These are phyloP conservation scores for Breviolum minutum DNA, from an alignment of 73 alveolate species.

Conservation along the genomic window DNA sequence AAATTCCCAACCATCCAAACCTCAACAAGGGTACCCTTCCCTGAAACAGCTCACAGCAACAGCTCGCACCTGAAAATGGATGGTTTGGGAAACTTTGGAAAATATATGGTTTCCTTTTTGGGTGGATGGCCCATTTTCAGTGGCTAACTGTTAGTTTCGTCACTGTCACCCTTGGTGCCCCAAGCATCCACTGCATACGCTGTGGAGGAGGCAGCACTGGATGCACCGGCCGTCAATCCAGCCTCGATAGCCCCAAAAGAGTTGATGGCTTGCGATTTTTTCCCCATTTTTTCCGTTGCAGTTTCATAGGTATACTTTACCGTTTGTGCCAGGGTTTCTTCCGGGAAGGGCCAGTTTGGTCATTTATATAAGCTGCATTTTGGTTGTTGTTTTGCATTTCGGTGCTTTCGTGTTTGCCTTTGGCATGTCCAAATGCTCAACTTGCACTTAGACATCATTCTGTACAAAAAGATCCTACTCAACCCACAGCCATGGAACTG, in stretches of 20 bases:
- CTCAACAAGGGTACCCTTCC: too few species aligned
- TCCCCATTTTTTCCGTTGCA: not conserved
- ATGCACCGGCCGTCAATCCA: constrained; percentile 66
- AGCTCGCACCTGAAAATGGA: too few species aligned
- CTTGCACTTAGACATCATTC: not conserved
- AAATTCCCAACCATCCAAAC: too few species aligned
- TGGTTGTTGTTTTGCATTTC: not conserved
- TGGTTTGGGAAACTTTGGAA: too few species aligned
- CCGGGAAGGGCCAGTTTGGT: not conserved
- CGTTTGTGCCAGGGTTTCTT: not conserved
- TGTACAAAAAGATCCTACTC: not conserved
- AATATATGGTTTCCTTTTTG: too few species aligned
- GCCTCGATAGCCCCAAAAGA: not conserved
- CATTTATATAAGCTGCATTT: not conserved
- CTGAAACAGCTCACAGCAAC: too few species aligned
- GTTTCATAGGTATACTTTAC: too few species aligned
- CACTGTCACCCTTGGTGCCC: not conserved
- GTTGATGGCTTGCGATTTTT: not conserved
- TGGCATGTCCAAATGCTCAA: constrained; percentile 20
- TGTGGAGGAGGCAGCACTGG: constrained; percentile 90
- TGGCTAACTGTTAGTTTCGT: not conserved
- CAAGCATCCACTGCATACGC: constrained; percentile 77
- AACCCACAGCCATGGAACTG: not conserved
- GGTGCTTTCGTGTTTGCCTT: constrained; percentile 55
- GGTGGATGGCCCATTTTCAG: too few species aligned